A percentile compares a stretch with the other conserved stretches of the same genome.
Evolutionary conservation across 352 stramenopile genomes (phyloP).

Genomic region (Globisporangium echinulatum): DNA sequence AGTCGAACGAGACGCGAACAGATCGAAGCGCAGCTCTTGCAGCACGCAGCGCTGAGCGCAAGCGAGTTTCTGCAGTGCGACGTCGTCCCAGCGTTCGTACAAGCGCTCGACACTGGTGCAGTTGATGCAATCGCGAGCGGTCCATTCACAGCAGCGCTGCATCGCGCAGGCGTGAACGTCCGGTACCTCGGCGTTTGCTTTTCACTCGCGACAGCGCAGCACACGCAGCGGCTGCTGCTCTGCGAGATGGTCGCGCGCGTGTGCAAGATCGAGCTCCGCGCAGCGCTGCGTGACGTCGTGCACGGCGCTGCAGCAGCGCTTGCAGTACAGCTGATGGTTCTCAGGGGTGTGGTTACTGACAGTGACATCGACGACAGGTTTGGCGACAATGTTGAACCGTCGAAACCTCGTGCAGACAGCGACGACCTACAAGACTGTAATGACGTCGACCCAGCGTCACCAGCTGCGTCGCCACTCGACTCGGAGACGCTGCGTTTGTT

Average conservation of each 20-base stretch:
- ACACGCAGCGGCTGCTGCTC: conserved; percentile 39
- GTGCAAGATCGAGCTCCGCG: conserved; percentile 45
- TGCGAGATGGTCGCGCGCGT: conserved; percentile 55
- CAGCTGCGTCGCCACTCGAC: not conserved
- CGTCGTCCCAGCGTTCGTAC: conserved; percentile 42
- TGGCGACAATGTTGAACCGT: too few species aligned
- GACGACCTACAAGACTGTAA: too few species aligned
- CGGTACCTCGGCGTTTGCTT: conserved; percentile 53
- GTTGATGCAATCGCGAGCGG: conserved; percentile 26
- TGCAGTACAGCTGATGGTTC: conserved; percentile 15
- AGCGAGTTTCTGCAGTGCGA: conserved; percentile 31
- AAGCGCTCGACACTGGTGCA: conserved; percentile 25
- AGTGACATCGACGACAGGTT: too few species aligned
- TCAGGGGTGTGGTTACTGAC: too few species aligned
- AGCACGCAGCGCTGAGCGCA: conserved; percentile 27
- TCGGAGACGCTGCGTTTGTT: not conserved
- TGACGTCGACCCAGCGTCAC: not conserved
- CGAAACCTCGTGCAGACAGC: too few species aligned
- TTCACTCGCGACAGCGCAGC: conserved; percentile 31
- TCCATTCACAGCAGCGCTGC: conserved; percentile 33
- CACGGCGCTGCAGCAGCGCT: conserved; percentile 14
- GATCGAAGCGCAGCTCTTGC: conserved; percentile 26
- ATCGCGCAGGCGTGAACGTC: conserved; percentile 51
- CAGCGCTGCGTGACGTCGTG: conserved; percentile 26
- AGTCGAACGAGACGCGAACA: conserved; percentile 3